These are phyloP conservation scores for Metroxylon sagu DNA, from an alignment of 176 grass and related monocot genomes.

Conservation along the genomic window DNA sequence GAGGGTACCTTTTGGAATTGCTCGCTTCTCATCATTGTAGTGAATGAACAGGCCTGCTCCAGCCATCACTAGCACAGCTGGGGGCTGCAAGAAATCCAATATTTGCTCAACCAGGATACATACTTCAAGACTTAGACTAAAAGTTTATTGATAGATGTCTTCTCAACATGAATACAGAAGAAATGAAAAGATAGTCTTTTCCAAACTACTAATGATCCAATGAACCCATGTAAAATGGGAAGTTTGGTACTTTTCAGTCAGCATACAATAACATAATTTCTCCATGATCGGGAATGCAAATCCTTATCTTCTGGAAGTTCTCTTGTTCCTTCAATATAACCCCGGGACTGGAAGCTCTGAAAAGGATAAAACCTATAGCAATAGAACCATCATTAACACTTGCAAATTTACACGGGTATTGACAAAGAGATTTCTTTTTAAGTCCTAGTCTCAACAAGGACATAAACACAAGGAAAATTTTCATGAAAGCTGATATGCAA, in stretches of 20 bases:
- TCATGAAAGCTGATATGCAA: no score
- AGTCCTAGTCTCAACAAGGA: no score
- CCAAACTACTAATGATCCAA: neutral
- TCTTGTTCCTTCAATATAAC: slow-evolving; percentile 48
- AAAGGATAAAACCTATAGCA: slow-evolving; percentile 22
- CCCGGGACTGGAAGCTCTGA: slow-evolving; percentile 13
- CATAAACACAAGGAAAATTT: no score
- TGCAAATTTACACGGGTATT: no score
- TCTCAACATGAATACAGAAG: neutral
- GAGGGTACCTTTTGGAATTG: slow-evolving; percentile 54
- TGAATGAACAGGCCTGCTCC: slow-evolving; percentile 59
- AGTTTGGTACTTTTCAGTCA: slow-evolving; percentile 5
- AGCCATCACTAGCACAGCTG: slow-evolving; percentile 48
- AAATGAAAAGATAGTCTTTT: no score
- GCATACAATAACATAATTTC: slow-evolving; percentile 59
- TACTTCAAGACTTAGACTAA: neutral
- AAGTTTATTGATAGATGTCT: neutral
- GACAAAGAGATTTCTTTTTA: no score
- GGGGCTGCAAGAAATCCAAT: slow-evolving; percentile 52
- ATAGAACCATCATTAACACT: neutral
- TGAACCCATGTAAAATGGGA: slow-evolving; percentile 18
- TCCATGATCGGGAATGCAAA: slow-evolving; percentile 33
- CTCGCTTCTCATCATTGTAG: slow-evolving; percentile 87
- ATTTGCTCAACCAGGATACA: slow-evolving; percentile 4
- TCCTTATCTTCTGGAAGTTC: slow-evolving; percentile 45